These are phyloP conservation scores for Curvularia eragrostidis DNA, from an alignment of 2,329 filamentous ascomycete genomes.

Conservation along the genomic window DNA sequence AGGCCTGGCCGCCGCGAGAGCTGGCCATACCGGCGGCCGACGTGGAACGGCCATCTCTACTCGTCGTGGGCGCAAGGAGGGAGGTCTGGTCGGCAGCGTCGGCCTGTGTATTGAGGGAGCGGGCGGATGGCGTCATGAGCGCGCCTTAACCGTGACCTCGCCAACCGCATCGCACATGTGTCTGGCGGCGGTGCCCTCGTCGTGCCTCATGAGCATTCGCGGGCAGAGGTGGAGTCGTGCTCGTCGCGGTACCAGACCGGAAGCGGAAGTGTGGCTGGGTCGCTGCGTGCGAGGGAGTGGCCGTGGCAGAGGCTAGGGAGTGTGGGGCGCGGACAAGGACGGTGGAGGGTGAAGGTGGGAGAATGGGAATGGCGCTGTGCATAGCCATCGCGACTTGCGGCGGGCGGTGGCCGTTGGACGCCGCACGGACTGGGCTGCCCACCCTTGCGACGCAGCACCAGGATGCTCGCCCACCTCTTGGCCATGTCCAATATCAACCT, in stretches of 20 bases:
- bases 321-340: conserved; percentile 15
- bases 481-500: neutral
- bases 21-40: conserved; percentile 64
- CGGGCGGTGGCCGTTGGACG: conserved; percentile 14
- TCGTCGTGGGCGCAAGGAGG: conserved; percentile 54
- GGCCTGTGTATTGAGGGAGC: conserved; percentile 50
- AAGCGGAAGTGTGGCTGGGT: conserved; percentile 22
- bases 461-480: neutral
- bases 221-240: conserved; percentile 23
- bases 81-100: conserved; percentile 48
- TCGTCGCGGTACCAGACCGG: conserved; percentile 23
- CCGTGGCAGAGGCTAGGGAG: conserved; percentile 24
- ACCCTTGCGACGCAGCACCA: conserved; percentile 1
- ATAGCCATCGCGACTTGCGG: conserved; percentile 15
- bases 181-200: conserved; percentile 36
- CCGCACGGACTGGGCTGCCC: conserved; percentile 13
- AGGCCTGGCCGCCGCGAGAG: conserved; percentile 67
- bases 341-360: conserved; percentile 12
- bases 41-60: conserved; percentile 63
- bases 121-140: conserved; percentile 53
- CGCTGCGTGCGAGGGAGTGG: conserved; percentile 12
- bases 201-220: conserved; percentile 45
- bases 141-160: conserved; percentile 47
- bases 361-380: conserved; percentile 8
- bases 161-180: conserved; percentile 49